A percentile compares a stretch with the other conserved stretches of the same genome.
phyloP scores from a whole-genome alignment of 495 filamentous ascomycete genomes.

The Chaetomium tenue region DNA sequence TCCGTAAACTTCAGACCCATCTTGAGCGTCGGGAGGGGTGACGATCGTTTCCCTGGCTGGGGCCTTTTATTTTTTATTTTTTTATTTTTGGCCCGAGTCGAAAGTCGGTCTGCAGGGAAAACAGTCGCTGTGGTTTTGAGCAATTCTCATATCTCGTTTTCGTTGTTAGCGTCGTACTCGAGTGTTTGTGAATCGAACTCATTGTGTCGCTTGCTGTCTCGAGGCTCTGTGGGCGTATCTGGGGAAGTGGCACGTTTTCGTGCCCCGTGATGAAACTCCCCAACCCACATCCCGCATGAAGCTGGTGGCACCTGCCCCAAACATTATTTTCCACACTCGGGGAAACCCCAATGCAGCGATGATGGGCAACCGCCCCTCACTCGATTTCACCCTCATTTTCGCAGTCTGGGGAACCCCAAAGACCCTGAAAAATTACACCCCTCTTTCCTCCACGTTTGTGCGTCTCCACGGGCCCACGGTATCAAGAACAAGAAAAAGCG shows the following conservation, averaged over 20 bases:
- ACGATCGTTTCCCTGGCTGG: not conserved
- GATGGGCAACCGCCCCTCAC: conserved; percentile 1
- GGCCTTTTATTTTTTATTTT: not conserved
- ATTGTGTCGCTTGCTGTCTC: no score
- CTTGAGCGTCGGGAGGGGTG: not conserved
- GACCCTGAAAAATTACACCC: conserved; percentile 3
- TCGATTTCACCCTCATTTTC: not conserved
- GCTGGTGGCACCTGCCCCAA: conserved; percentile 6
- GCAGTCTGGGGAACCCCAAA: not conserved
- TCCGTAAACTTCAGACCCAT: no score
- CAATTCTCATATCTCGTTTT: no score
- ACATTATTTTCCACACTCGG: not conserved
- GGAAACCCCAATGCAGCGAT: not conserved
- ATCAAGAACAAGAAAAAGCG: not conserved
- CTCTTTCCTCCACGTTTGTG: not conserved
- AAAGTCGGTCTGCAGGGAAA: no score
- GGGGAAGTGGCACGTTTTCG: not conserved
- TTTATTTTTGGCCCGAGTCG: not conserved
- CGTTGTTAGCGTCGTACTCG: no score
- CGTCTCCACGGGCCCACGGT: not conserved
- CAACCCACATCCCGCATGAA: not conserved
- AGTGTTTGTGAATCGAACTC: no score
- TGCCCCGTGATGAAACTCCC: not conserved
- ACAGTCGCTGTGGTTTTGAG: no score
- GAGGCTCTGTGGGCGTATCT: not conserved